Evolutionary conservation across 495 filamentous ascomycete species (phyloP).

Genomic region (Xylaria cubensis): DNA sequence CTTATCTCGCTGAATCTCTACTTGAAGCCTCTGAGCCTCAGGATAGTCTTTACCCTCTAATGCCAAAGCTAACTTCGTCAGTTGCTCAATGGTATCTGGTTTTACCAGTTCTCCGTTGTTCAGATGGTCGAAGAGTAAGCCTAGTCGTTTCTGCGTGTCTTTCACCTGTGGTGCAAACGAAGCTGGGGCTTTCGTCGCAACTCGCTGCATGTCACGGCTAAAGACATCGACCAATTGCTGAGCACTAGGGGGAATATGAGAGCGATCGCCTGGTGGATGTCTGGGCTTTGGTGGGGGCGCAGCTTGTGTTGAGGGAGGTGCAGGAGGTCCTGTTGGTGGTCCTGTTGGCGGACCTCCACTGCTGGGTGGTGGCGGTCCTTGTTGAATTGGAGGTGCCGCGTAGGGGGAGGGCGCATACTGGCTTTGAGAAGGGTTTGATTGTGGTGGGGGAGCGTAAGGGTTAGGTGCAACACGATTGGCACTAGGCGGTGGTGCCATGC

Average conservation of each 20-base stretch:
- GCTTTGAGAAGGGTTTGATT: conserved; percentile 47
- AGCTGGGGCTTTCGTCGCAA: conserved; percentile 80
- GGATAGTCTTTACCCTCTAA: conserved; percentile 77
- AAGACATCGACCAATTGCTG: conserved; percentile 82
- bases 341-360: conserved; percentile 55
- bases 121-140: conserved; percentile 91
- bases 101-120: conserved; percentile 93
- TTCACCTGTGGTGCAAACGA: conserved; percentile 84
- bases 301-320: conserved; percentile 51
- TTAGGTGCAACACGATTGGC: conserved; percentile 52
- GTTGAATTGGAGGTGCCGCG: conserved; percentile 34
- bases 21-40: conserved; percentile 74
- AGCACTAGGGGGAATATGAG: conserved; percentile 81
- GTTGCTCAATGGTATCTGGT: conserved; percentile 75
- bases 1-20: conserved; percentile 81
- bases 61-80: conserved; percentile 67
- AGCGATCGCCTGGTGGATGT: conserved; percentile 85
- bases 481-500: conserved; percentile 41
- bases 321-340: conserved; percentile 58
- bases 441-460: conserved; percentile 65
- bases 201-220: conserved; percentile 81
- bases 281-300: conserved; percentile 56
- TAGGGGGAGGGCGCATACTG: conserved; percentile 55
- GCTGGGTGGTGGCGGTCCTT: conserved; percentile 53
- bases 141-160: conserved; percentile 90